Evolutionary conservation across 1,284 basidiomycete species (phyloP), one percentile per base, ranked within the genome.

Genomic region (Ustilago trichophora): DNA sequence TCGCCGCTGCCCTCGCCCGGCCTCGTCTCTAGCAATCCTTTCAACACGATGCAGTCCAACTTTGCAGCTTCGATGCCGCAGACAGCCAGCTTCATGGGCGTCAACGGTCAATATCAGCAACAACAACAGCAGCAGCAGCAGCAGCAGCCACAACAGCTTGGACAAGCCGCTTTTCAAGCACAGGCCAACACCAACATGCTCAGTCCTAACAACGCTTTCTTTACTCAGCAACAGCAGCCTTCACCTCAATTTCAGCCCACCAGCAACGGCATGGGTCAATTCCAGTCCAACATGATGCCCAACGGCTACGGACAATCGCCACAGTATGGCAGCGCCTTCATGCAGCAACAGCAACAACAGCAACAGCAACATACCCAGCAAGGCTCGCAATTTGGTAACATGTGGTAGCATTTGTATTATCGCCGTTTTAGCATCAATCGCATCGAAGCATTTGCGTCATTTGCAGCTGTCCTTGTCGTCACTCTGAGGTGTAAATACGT

Each of bases 361-460:
- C n/a, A 56, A 31, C 38, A 41, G 27, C 59, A 57, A 37, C 52
- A 68, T 54, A 46, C 32, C 49, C 66, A 69, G 47, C 60, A 69
- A 46, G 44, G 52, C 34, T 27, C 47, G 22, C 48, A 42, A 9
- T 63, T 56, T 29, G 53, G 59, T 38, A 47, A 56, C 21, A 47
- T 55, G 52, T 63, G 59, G 59, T 56, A 55, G 25, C 47, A 59
- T n/a, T n/a, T n/a, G n/a, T n/a, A n/a, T n/a, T n/a, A n/a, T n/a
- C n/a, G n/a, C n/a, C n/a, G n/a, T n/a, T n/a, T n/a, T n/a, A n/a
- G n/a, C n/a, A n/a, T n/a, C n/a, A n/a, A n/a, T n/a, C n/a, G n/a
- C n/a, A n/a, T n/a, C n/a, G n/a, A n/a, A n/a, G n/a, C n/a, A n/a
- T n/a, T n/a, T n/a, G n/a, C n/a, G n/a, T n/a, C n/a, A n/a, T n/a